Evolutionary conservation across 108 stramenopile species (phyloP).

Genomic region (Licmophora abbreviata): DNA sequence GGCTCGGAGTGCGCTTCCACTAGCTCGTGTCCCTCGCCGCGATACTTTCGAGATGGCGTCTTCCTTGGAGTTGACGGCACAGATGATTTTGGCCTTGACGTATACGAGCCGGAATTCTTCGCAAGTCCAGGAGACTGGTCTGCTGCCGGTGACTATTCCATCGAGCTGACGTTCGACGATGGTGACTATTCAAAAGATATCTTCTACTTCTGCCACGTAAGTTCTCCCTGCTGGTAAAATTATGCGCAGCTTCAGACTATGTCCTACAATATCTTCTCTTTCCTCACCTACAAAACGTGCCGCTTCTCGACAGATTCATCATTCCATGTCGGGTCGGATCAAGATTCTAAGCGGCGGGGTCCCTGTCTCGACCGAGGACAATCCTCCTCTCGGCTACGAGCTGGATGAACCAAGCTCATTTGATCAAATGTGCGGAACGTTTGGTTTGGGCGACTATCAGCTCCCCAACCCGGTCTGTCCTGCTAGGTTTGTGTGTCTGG

Average conservation of each 20-base stretch:
- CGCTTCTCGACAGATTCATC: slow-evolving; percentile 33
- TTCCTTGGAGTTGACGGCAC: slow-evolving; percentile 13
- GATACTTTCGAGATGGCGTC: slow-evolving; percentile 63
- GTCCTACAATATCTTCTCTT: neutral
- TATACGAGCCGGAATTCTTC: slow-evolving; percentile 78
- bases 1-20: slow-evolving; percentile 21
- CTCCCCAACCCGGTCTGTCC: slow-evolving; percentile 48
- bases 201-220: slow-evolving; percentile 90
- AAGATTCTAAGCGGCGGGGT: slow-evolving; percentile 49
- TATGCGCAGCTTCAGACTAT: no score
- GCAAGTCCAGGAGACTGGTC: slow-evolving; percentile 64
- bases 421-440: slow-evolving; percentile 72
- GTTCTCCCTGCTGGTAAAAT: slow-evolving; percentile 5
- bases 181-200: slow-evolving; percentile 52
- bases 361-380: slow-evolving; percentile 13
- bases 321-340: slow-evolving; percentile 65
- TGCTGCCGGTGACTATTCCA: slow-evolving; percentile 42
- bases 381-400: slow-evolving; percentile 46
- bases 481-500: slow-evolving; percentile 38
- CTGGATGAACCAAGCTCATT: slow-evolving; percentile 31
- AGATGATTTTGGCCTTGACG: slow-evolving; percentile 77
- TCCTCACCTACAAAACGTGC: neutral
- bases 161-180: slow-evolving; percentile 23
- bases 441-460: slow-evolving; percentile 30
- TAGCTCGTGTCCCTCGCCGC: slow-evolving; percentile 65